Evolutionary conservation across 768 basidiomycete species (phyloP).

Genomic region (Lentinula aciculospora): DNA sequence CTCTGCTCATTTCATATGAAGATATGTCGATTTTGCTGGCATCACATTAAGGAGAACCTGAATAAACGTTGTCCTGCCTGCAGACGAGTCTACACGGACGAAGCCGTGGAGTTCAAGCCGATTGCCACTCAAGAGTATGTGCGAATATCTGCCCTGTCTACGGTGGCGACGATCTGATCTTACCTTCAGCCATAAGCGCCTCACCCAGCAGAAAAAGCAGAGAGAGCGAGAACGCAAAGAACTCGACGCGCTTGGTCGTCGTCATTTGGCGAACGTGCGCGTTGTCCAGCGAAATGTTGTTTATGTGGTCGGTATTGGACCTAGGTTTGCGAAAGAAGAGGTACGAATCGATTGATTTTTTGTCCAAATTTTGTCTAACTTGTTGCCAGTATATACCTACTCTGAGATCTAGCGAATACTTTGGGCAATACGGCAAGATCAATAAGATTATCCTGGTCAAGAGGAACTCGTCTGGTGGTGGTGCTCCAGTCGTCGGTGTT

Average conservation of each 20-base stretch:
- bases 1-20: constrained; percentile 24
- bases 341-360: constrained; percentile 36
- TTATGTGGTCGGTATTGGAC: constrained; percentile 93
- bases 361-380: not conserved
- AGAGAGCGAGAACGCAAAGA: constrained; percentile 95
- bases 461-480: constrained; percentile 70
- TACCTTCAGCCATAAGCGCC: constrained; percentile 77
- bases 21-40: constrained; percentile 99
- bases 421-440: constrained; percentile 98
- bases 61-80: constrained; percentile 98
- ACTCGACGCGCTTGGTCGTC: constrained; percentile 77
- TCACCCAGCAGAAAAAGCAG: constrained; percentile 93
- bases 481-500: constrained; percentile 78
- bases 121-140: constrained; percentile 94
- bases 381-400: constrained; percentile 74
- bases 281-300: constrained; percentile 97
- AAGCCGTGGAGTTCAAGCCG: constrained; percentile 91
- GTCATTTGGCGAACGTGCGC: constrained; percentile 86
- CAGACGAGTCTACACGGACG: constrained; percentile 87
- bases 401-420: constrained; percentile 91
- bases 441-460: constrained; percentile 92
- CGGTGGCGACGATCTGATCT: constrained; percentile 3
- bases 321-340: constrained; percentile 94
- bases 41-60: constrained; percentile 94
- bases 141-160: not conserved